Evolutionary conservation across 2,329 filamentous ascomycete species (phyloP).

Genomic region (Botryosphaeria dothidea): DNA sequence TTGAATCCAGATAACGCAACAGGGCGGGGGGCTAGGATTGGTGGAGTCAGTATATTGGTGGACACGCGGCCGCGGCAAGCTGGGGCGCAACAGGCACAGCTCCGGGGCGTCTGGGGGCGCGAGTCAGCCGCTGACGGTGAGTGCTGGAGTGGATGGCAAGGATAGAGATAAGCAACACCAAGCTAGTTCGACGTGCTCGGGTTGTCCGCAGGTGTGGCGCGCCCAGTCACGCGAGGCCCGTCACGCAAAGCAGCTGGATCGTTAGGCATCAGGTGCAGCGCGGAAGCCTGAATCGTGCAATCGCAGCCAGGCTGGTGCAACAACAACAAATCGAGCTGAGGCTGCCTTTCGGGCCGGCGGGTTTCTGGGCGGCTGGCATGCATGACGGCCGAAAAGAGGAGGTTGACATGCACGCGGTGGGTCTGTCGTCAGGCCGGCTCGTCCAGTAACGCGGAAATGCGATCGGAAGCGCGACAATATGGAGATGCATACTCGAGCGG

Average conservation of each 20-base stretch:
- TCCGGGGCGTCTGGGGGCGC: conserved; percentile 1
- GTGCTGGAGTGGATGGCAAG: background rate
- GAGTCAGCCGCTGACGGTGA: conserved; percentile 17
- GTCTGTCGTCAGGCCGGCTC: background rate
- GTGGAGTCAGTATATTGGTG: conserved; percentile 7
- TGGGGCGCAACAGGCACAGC: conserved; percentile 1
- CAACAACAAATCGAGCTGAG: background rate
- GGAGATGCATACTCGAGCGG: background rate
- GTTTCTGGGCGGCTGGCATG: background rate
- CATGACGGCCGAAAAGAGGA: background rate
- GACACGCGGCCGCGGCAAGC: conserved; percentile 10
- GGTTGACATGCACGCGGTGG: background rate
- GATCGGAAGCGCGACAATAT: background rate
- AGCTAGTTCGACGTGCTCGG: background rate
- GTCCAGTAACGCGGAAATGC: background rate
- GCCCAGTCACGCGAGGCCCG: conserved; percentile 15
- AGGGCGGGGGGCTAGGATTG: background rate
- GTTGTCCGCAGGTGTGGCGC: background rate
- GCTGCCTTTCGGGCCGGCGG: background rate
- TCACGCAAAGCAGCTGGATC: background rate
- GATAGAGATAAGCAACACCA: conserved; percentile 17
- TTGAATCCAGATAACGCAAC: background rate
- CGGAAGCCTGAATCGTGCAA: background rate
- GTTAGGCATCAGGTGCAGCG: background rate
- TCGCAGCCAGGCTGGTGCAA: background rate